Conservation (phyloP, 2,329 filamentous ascomycete genomes). For the Fusarium sp. region DNA sequence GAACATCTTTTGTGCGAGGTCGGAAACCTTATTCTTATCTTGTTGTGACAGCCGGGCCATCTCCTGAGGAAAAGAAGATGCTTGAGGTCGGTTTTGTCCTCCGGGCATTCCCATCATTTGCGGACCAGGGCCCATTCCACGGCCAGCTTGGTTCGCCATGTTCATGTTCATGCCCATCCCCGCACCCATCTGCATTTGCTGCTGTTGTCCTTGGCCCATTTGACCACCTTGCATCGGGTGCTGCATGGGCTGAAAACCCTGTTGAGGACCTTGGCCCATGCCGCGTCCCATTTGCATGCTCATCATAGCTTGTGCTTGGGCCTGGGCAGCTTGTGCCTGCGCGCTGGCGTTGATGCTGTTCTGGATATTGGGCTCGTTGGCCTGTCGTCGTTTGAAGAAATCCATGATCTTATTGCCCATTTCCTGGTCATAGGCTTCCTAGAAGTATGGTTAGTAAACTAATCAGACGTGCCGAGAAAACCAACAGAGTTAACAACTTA, state of each 20-base stretch:
- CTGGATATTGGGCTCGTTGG: slow-evolving; percentile 64
- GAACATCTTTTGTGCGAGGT: slow-evolving; percentile 61
- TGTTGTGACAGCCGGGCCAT: slow-evolving; percentile 58
- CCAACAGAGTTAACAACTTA: slow-evolving; percentile 46
- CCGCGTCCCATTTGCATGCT: slow-evolving; percentile 69
- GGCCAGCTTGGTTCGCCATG: slow-evolving; percentile 56
- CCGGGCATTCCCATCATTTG: slow-evolving; percentile 58
- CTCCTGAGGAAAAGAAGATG: slow-evolving; percentile 50
- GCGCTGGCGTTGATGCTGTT: slow-evolving; percentile 64
- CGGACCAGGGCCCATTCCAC: slow-evolving; percentile 61
- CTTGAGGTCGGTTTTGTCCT: slow-evolving; percentile 53
- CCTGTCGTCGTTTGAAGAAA: slow-evolving; percentile 65
- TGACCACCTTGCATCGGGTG: slow-evolving; percentile 71
- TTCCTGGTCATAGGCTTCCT: slow-evolving; percentile 67
- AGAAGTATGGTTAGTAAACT: slow-evolving; percentile 38
- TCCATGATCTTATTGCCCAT: slow-evolving; percentile 64
- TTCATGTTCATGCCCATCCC: slow-evolving; percentile 52
- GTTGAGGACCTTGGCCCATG: slow-evolving; percentile 65
- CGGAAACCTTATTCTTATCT: slow-evolving; percentile 63
- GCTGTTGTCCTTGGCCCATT: slow-evolving; percentile 61
- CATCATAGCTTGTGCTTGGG: slow-evolving; percentile 64
- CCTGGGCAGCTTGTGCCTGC: slow-evolving; percentile 55
- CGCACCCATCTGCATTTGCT: slow-evolving; percentile 50
- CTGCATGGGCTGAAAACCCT: slow-evolving; percentile 71
- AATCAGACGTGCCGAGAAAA: not conserved